Percentiles rank a stretch among this genome's conserved stretches.
phyloP scores from a whole-genome alignment of 208 protist genomes.

The Leishmania tropica region DNA sequence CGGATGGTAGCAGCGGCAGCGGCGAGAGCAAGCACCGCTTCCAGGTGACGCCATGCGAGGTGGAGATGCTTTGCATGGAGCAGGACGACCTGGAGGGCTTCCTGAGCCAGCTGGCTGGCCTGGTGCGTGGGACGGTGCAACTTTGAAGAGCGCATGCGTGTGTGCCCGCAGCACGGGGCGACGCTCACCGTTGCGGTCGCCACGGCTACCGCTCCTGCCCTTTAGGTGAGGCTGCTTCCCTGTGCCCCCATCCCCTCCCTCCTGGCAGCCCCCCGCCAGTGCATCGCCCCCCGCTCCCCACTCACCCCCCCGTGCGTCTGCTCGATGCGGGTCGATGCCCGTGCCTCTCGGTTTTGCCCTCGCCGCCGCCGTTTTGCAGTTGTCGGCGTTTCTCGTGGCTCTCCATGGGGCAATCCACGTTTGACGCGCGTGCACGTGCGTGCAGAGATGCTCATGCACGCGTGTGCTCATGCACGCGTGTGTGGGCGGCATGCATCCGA shows the following conservation, averaged over 20 bases:
- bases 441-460: too few relatives aligned
- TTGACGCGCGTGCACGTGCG: neutral
- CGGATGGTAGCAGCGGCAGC: neutral
- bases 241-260: neutral
- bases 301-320: neutral
- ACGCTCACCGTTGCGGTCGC: neutral
- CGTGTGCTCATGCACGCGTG: too few relatives aligned
- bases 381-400: neutral
- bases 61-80: constrained; percentile 77
- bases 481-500: neutral
- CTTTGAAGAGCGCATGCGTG: constrained; percentile 17
- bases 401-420: neutral
- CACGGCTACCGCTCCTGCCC: neutral
- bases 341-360: neutral
- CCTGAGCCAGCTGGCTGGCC: constrained; percentile 34
- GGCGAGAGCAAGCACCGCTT: constrained; percentile 35
- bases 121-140: constrained; percentile 32
- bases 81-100: constrained; percentile 70
- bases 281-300: neutral
- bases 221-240: neutral
- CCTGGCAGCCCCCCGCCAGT: neutral
- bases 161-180: neutral
- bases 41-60: constrained; percentile 66
- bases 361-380: neutral
- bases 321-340: neutral